Base-by-base conservation (phyloP, 2,329 filamentous ascomycete genomes). In the Neopestalotiopsis sp. region DNA sequence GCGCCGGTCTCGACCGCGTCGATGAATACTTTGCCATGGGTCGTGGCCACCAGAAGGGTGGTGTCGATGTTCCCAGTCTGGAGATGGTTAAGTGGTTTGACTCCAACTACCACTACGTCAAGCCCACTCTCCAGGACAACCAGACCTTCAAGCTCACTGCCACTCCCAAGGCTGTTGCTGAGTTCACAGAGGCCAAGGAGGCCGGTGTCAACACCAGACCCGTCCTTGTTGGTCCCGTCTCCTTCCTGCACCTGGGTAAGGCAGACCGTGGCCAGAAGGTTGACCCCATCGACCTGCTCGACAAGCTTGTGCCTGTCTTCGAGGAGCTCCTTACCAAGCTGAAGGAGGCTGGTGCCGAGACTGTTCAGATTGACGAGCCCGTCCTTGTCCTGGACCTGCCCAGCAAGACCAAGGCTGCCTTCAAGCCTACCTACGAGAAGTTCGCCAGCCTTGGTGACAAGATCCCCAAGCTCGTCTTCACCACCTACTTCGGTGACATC, bases 61-160 rank as follows among this genome's bases (percentile, higher is more conserved):
- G 93, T 83, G 89, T 98, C 77, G 96, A 99, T 84, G 96, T 98
- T 75, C 94, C 95, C 77, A 90, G 89, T 80, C 87, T 97, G 84
- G 96, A 99, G 90, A 99, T 99, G 96, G 96, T 99, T 79, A 99
- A 99, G 90, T 99, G 96, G 96, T 99, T 99, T 82, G 96, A 99
- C 89, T 97, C 94, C 75, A 99, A 99, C 92, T 99, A 99, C 92
- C 96, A 98, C 90, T 99, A 99, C 84, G 96, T 98, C 86, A 98
- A 98, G 91, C 96, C 96, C 74, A 98, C 96, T 72, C 90, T 99
- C 75, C 94, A 98, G 86, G 92, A 98, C 86, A 92, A 93, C 89
- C 96, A 99, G 90, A 91, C 89, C 80, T 99, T 99, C 91, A 95
- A 92, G 85, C 94, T 99, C 72, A 84, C 88, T 72, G 85, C 89